Evolutionary conservation across 1,284 basidiomycete species (phyloP).

Genomic region (Rhodotorula glutinis): DNA sequence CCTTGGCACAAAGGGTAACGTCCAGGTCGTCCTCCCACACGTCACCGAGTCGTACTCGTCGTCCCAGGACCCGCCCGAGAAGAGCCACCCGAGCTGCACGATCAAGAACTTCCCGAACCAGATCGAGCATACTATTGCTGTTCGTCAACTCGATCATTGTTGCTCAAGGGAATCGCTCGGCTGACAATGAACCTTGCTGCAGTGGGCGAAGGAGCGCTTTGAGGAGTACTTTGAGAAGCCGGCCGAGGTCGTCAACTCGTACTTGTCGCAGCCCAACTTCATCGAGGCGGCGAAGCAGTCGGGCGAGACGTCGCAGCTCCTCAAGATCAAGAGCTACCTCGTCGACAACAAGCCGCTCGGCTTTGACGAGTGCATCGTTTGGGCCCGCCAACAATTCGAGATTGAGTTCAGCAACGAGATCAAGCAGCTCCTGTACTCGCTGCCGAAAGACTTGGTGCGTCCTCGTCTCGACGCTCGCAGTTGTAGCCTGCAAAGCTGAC

Average conservation of each 20-base stretch:
- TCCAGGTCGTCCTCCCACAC: slow-evolving; percentile 92
- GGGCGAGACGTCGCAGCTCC: slow-evolving; percentile 87
- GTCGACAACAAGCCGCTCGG: slow-evolving; percentile 89
- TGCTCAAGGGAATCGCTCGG: neutral
- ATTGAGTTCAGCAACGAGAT: slow-evolving; percentile 92
- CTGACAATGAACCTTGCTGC: slow-evolving; percentile 6
- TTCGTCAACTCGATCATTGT: slow-evolving; percentile 44
- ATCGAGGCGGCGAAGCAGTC: slow-evolving; percentile 71
- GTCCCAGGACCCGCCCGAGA: slow-evolving; percentile 98
- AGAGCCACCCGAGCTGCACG: slow-evolving; percentile 95
- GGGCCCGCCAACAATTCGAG: slow-evolving; percentile 96
- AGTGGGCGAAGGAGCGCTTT: slow-evolving; percentile 95
- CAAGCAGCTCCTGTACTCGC: slow-evolving; percentile 84
- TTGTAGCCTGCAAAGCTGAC: neutral
- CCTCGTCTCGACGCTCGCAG: too few relatives aligned
- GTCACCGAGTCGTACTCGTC: slow-evolving; percentile 97
- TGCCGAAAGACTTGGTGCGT: slow-evolving; percentile 81
- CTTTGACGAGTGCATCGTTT: slow-evolving; percentile 95
- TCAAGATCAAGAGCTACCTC: slow-evolving; percentile 85
- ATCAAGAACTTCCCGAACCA: slow-evolving; percentile 99
- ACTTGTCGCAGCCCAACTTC: slow-evolving; percentile 95
- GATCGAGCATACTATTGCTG: slow-evolving; percentile 98
- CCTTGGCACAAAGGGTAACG: slow-evolving; percentile 97
- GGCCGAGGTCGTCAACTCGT: slow-evolving; percentile 89
- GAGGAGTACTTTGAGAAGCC: slow-evolving; percentile 93